phyloP scores from a whole-genome alignment of 2,329 filamentous ascomycete species.

The Torrubiellomyces zombiae region DNA sequence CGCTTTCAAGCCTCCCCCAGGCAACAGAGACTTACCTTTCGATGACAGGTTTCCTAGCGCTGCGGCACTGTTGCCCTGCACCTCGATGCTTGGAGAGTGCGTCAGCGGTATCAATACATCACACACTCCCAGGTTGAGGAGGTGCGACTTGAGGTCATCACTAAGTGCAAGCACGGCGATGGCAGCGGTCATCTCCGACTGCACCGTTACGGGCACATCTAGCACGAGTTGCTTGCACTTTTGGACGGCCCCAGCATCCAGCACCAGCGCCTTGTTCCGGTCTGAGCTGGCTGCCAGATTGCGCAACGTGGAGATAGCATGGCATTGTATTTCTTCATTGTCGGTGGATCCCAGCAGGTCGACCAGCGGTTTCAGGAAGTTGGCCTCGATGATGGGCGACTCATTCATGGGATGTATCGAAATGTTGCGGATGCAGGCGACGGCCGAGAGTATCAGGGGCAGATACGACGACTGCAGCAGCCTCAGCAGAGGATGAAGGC shows the following conservation, averaged over 20 bases:
- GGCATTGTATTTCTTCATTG: constrained; percentile 97
- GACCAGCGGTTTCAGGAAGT: constrained; percentile 84
- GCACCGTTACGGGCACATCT: constrained; percentile 81
- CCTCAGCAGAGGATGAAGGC: constrained; percentile 69
- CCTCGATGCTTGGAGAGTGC: constrained; percentile 88
- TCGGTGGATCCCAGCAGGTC: constrained; percentile 89
- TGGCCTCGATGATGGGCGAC: constrained; percentile 94
- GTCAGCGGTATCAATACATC: constrained; percentile 92
- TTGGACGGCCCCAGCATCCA: constrained; percentile 91
- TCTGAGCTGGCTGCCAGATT: constrained; percentile 95
- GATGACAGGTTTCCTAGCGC: constrained; percentile 91
- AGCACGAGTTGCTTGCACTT: constrained; percentile 97
- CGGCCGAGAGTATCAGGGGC: constrained; percentile 86
- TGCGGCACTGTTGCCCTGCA: constrained; percentile 94
- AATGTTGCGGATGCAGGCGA: constrained; percentile 97
- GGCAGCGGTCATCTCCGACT: constrained; percentile 98
- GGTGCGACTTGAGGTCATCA: constrained; percentile 83
- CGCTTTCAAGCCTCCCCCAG: not conserved
- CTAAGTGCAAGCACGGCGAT: constrained; percentile 92
- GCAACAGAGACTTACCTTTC: constrained; percentile 49
- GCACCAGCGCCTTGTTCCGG: constrained; percentile 91
- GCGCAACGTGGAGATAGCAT: constrained; percentile 89
- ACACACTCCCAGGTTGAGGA: constrained; percentile 84
- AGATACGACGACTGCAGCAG: constrained; percentile 91
- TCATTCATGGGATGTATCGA: constrained; percentile 97